Evolutionary conservation across 2,329 filamentous ascomycete genomes (phyloP), one percentile per base, ranked within the genome.

Genomic region (Ascochyta clinopodiicola): DNA sequence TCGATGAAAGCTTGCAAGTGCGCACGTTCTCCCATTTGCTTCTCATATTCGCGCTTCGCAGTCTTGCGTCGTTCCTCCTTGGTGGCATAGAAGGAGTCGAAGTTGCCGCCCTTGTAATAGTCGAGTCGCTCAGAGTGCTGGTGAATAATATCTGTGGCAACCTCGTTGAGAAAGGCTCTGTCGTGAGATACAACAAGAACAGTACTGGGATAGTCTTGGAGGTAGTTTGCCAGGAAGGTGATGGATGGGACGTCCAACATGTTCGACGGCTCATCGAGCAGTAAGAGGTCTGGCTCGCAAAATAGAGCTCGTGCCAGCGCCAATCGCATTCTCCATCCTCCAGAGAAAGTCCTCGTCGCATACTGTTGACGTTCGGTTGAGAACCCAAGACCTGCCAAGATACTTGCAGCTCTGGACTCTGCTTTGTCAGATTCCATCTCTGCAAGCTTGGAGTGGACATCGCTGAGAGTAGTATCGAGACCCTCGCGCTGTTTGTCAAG

Each of bases 191-290:
- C 95, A 49, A 99, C 94, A 13, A 99, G 83, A 25, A 99, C 88
- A 2, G 95, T 98, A 77, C 92, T 96, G 35, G 94, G 94, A 73
- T 99, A 99, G 44, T 82, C 83, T 76, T 97, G 93, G 8, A 99
- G 88, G 74, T 99, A 99, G 71, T 93, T 94, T 43, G 94, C 90
- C 75, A 99, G 85, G 86, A 98, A 99, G 52, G 95, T 96, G 73
- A 99, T 98, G 22, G 95, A 98, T n/a, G 95, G 95, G 54, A 99
- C 95, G 79, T 98, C 95, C 91, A 99, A 92, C 94, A 98, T 98
- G 87, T 98, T 98, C 51, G 94, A 98, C 80, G 95, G 95, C 87
- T 99, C 95, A 81, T 99, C 95, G 67, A 99, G 92, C 75, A 99
- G 84, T 56, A 99, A 80, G 47, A 99, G 82, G 78, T 99, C 95